Evolutionary conservation across 306 rosid species (phyloP).

Genomic region (Citrullus colocynthis): DNA sequence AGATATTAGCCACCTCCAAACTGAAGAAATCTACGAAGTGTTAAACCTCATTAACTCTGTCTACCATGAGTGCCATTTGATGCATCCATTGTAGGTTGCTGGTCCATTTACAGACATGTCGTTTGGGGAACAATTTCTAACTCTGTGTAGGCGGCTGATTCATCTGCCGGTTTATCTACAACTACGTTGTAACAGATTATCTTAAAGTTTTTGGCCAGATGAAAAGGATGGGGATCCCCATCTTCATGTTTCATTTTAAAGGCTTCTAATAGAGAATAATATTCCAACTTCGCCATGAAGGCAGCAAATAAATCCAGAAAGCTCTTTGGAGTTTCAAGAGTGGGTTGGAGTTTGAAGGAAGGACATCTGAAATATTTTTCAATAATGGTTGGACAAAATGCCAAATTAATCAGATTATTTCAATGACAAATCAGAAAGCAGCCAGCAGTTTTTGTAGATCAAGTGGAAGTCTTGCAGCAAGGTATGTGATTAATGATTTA

Average conservation of each 20-base stretch:
- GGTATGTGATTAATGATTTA: background rate
- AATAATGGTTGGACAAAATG: background rate
- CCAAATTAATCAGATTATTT: background rate
- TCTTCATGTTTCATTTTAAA: background rate
- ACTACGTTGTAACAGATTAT: background rate
- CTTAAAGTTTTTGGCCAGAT: background rate
- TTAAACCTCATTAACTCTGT: slow-evolving; percentile 31
- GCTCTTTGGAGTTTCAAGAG: background rate
- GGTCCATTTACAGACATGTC: background rate
- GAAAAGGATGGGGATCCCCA: background rate
- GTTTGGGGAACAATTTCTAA: background rate
- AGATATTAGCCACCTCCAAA: slow-evolving; percentile 41
- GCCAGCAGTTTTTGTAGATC: background rate
- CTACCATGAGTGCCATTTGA: slow-evolving; percentile 24
- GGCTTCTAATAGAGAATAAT: background rate
- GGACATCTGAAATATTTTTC: background rate
- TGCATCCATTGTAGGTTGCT: slow-evolving; percentile 1
- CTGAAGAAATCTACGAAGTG: slow-evolving; percentile 33
- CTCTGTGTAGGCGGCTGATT: background rate
- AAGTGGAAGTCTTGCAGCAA: background rate
- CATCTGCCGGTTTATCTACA: background rate
- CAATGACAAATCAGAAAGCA: background rate
- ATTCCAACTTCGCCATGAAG: background rate
- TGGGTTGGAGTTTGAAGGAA: background rate
- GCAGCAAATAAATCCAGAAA: background rate